phyloP scores from a whole-genome alignment of 2,329 filamentous ascomycete genomes.

The Fonsecaea pugnacius region DNA sequence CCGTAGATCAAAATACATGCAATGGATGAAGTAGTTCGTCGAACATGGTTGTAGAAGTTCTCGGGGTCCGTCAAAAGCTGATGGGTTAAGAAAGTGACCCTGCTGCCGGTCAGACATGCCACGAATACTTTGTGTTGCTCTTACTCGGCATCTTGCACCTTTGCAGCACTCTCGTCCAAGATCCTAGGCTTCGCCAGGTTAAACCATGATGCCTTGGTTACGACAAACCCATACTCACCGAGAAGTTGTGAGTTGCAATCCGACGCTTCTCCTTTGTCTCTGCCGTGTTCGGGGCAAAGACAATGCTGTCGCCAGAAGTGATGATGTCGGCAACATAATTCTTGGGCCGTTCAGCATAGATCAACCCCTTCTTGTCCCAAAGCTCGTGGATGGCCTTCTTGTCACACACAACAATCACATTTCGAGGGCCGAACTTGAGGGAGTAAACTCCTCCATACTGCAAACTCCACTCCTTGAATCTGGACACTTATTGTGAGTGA shows the following conservation, averaged over 20 bases:
- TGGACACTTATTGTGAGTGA: conserved; percentile 35
- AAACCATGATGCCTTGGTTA: conserved; percentile 34
- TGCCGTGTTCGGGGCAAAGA: conserved; percentile 5
- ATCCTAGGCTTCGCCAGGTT: conserved; percentile 10
- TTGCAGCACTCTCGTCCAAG: conserved; percentile 16
- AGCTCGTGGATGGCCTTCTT: conserved; percentile 48
- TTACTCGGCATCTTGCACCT: conserved; percentile 21
- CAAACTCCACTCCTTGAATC: conserved; percentile 51
- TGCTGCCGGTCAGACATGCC: not conserved
- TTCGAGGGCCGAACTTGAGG: conserved; percentile 49
- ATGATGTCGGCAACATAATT: conserved; percentile 17
- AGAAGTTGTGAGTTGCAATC: conserved; percentile 19
- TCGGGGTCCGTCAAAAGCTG: conserved; percentile 26
- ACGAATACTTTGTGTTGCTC: not conserved
- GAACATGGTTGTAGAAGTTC: conserved; percentile 30
- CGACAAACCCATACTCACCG: conserved; percentile 6
- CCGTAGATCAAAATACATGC: conserved; percentile 31
- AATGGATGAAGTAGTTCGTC: conserved; percentile 31
- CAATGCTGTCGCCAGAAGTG: conserved; percentile 20
- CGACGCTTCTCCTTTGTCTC: conserved; percentile 10
- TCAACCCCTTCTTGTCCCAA: conserved; percentile 50
- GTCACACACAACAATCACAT: conserved; percentile 48
- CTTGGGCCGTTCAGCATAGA: conserved; percentile 49
- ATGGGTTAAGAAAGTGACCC: conserved; percentile 13
- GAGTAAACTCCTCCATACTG: conserved; percentile 49